Conservation (phyloP, 2,329 filamentous ascomycete species). For the Fusarium proliferatum region DNA sequence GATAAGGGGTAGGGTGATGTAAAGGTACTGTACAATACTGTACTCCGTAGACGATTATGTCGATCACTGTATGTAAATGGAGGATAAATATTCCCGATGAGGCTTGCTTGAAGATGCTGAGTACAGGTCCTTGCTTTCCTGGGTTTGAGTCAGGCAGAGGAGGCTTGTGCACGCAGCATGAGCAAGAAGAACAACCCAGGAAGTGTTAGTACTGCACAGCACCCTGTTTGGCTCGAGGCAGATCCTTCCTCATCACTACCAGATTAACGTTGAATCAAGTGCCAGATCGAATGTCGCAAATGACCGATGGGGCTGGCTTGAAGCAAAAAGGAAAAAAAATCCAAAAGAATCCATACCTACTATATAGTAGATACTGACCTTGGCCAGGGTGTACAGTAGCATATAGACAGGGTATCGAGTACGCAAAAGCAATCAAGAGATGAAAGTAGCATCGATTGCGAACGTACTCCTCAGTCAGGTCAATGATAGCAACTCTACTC, state of each 20-base stretch:
- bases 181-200: not conserved
- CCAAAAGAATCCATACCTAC: not conserved
- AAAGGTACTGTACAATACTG: not conserved
- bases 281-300: conserved; percentile 2
- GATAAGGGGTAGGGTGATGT: not conserved
- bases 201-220: not conserved
- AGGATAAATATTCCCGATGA: not conserved
- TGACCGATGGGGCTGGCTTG: not conserved
- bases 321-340: not conserved
- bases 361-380: too few species aligned
- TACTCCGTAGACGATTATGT: not conserved
- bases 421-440: not conserved
- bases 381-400: not conserved
- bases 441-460: not conserved
- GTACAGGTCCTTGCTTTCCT: not conserved
- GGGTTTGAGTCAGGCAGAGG: conserved; percentile 14
- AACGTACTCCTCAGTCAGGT: not conserved
- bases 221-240: conserved; percentile 12
- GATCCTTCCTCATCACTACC: not conserved
- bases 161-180: conserved; percentile 9
- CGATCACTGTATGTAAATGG: not conserved
- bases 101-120: not conserved
- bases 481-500: not conserved
- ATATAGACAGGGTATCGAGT: not conserved
- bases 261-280: not conserved